Percentiles rank a stretch among this genome's conserved stretches.
Conservation (phyloP, 163 green algal species). For the Chlamydomonas reinhardtii region DNA sequence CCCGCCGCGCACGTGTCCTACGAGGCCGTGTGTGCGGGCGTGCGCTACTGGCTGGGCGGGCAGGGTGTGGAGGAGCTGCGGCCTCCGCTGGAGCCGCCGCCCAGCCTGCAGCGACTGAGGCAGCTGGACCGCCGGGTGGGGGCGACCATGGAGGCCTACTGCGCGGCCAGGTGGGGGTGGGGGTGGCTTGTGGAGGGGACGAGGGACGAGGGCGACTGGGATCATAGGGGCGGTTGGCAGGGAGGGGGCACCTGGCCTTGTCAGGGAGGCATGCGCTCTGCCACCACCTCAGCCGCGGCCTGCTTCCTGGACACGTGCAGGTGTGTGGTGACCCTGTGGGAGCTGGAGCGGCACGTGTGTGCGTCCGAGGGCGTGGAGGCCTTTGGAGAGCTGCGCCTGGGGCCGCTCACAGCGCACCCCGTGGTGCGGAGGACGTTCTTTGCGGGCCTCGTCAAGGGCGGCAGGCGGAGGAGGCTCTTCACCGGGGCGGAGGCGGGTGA, state of each 20-base stretch:
- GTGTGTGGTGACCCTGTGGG: conserved; percentile 45
- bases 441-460: not conserved
- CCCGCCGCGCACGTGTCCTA: too few species aligned
- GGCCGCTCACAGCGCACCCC: conserved; percentile 35
- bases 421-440: conserved; percentile 21
- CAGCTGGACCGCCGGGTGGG: conserved; percentile 34
- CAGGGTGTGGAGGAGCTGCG: not conserved
- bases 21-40: too few species aligned
- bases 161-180: not conserved
- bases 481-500: too few species aligned
- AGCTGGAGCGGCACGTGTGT: conserved; percentile 42
- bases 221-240: too few species aligned
- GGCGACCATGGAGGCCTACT: conserved; percentile 18
- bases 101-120: not conserved
- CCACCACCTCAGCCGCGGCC: too few species aligned
- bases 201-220: too few species aligned
- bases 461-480: too few species aligned
- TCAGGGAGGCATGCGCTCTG: too few species aligned
- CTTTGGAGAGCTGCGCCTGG: conserved; percentile 33
- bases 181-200: too few species aligned
- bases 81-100: not conserved
- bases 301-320: not conserved
- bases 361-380: not conserved
- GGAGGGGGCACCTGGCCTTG: too few species aligned
- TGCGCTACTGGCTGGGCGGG: not conserved